Conservation (phyloP, 1,284 basidiomycete species). For the Pulveroboletus sp. region DNA sequence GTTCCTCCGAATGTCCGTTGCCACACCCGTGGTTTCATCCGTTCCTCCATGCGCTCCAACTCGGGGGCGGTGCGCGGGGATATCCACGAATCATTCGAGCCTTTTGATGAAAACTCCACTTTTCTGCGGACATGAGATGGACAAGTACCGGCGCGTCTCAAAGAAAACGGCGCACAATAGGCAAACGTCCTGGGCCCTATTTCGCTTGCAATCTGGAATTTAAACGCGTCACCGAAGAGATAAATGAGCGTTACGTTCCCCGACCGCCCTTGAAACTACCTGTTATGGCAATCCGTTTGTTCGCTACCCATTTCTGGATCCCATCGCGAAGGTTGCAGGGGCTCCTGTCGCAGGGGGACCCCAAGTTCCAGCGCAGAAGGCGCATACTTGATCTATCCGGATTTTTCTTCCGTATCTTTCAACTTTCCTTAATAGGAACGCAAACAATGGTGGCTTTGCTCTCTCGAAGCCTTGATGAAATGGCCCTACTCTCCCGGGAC, state of each 20-base stretch:
- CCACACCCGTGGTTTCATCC: slow-evolving; percentile 28
- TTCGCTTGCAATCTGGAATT: slow-evolving; percentile 34
- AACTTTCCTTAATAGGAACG: slow-evolving; percentile 34
- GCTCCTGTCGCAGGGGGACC: slow-evolving; percentile 29
- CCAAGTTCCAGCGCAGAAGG: slow-evolving; percentile 38
- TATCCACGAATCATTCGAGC: slow-evolving; percentile 16
- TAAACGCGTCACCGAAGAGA: slow-evolving; percentile 35
- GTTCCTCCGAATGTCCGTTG: slow-evolving; percentile 22
- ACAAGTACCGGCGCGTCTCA: slow-evolving; percentile 7
- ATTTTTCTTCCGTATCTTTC: slow-evolving; percentile 32
- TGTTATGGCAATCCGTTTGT: slow-evolving; percentile 57
- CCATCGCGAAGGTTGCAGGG: slow-evolving; percentile 32
- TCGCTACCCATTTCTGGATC: slow-evolving; percentile 38
- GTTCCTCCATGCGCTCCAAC: slow-evolving; percentile 3
- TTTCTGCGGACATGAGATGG: slow-evolving; percentile 27
- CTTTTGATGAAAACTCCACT: slow-evolving; percentile 16
- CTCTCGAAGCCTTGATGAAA: slow-evolving; percentile 18
- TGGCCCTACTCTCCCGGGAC: slow-evolving; percentile 25
- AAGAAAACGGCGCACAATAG: slow-evolving; percentile 23
- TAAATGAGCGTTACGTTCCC: slow-evolving; percentile 39
- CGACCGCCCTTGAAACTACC: slow-evolving; percentile 54
- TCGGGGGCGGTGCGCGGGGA: slow-evolving; percentile 18
- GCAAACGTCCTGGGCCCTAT: slow-evolving; percentile 23
- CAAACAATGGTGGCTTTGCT: slow-evolving; percentile 33
- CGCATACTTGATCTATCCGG: slow-evolving; percentile 34